Evolutionary conservation across 2,329 filamentous ascomycete species (phyloP).

Genomic region (Elsinoe batatas): DNA sequence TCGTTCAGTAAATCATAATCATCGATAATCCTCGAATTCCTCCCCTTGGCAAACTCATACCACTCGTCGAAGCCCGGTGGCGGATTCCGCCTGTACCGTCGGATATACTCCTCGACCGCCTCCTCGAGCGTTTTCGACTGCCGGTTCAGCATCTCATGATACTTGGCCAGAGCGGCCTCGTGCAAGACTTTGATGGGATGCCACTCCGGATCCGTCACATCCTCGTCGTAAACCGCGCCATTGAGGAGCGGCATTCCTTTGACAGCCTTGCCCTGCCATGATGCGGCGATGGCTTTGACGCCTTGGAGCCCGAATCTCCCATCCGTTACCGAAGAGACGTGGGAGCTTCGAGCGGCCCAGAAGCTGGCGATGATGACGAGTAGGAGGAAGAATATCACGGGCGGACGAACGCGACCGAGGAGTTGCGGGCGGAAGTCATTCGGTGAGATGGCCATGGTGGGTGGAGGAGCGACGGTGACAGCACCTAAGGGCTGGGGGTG

Average conservation of each 20-base stretch:
- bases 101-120: constrained; percentile 6
- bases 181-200: constrained; percentile 7
- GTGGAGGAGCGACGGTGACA: background rate
- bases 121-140: constrained; percentile 6
- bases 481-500: no score
- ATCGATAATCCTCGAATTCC: constrained; percentile 10
- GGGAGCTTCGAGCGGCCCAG: background rate
- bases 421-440: background rate
- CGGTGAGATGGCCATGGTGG: background rate
- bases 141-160: background rate
- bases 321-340: background rate
- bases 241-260: background rate
- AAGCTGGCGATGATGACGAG: background rate
- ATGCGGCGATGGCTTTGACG: background rate
- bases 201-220: background rate
- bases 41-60: background rate
- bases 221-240: background rate
- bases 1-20: constrained; percentile 12
- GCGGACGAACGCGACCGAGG: background rate
- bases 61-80: constrained; percentile 12
- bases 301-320: background rate
- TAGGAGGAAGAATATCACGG: background rate
- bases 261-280: background rate
- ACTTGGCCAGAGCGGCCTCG: background rate
- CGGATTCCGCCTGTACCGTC: constrained; percentile 10